Percentiles rank a stretch among this genome's conserved stretches.
Conservation (phyloP, 2,329 filamentous ascomycete genomes). For the Venturia nashicola region DNA sequence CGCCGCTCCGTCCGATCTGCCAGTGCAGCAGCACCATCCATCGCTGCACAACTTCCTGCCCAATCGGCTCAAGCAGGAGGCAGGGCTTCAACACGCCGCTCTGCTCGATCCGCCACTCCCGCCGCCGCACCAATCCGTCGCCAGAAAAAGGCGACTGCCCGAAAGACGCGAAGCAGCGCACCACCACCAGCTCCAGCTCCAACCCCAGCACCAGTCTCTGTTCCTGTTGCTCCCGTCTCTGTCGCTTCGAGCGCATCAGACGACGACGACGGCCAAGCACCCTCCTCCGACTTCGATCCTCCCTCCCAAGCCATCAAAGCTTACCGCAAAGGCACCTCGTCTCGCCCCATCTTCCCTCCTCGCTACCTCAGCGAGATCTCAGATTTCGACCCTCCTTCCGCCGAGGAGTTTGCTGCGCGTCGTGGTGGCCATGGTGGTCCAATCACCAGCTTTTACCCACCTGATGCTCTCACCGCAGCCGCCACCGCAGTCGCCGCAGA, state of each 20-base stretch:
- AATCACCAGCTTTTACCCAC: neutral
- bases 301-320: neutral
- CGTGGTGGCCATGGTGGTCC: neutral
- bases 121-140: neutral
- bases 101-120: neutral
- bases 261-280: neutral
- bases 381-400: neutral
- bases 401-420: neutral
- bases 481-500: neutral
- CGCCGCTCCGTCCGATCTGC: neutral
- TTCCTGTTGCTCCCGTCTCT: neutral
- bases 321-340: neutral
- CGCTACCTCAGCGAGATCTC: neutral
- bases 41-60: neutral
- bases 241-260: neutral
- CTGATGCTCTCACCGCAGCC: neutral
- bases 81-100: neutral
- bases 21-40: neutral
- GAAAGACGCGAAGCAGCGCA: neutral
- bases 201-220: neutral
- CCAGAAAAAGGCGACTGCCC: neutral
- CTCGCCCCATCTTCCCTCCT: neutral
- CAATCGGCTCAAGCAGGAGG: constrained; percentile 7
- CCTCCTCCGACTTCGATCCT: neutral
- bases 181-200: neutral